Base-by-base conservation (phyloP, 2,329 filamentous ascomycete genomes). In the Sporothrix pseudoabietina region DNA sequence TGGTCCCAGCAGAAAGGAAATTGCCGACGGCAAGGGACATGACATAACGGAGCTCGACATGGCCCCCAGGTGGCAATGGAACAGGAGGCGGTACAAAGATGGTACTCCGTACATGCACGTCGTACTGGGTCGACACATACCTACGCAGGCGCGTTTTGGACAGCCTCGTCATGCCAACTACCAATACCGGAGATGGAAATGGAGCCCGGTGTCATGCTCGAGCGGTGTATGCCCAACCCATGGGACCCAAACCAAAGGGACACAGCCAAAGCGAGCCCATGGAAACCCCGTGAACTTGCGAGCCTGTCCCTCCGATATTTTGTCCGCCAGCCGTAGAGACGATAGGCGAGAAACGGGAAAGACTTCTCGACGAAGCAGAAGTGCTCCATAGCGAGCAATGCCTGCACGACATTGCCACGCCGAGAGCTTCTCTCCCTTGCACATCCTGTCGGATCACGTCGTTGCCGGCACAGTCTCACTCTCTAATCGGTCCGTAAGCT, bases 81-180 rank as follows among this genome's bases (percentile, higher is more conserved):
- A 47, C 44, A 47, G 44, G 44, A 47, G 44, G 14, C 44, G 14
- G 44, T 3, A 47, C 44, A 14, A 10, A 47, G 44, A 19, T 12
- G 44, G 44, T 47, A 35, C 35, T 35, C 35, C 3, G 7, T 35
- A 35, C 35, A n/a, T n/a, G n/a, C n/a, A n/a, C n/a, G n/a, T n/a
- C n/a, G n/a, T n/a, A n/a, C n/a, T n/a, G n/a, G n/a, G n/a, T n/a
- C n/a, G n/a, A n/a, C n/a, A n/a, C n/a, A n/a, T n/a, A 35, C 35
- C 7, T 35, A 35, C 35, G 35, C 3, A 35, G 35, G 35, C 35
- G 35, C 35, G 35, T 35, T 16, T 47, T 47, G 44, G 44, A 39
- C 39, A 65, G 61, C 61, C 61, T 65, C 35, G 61, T 41, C 61
- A 47, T n/a, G 52, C 26, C 52, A 55, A 55, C 12, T 12, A 55